Percentiles rank a stretch among this genome's conserved stretches.
Conservation (phyloP, 2,329 filamentous ascomycete genomes). For the Trichoderma sp. region DNA sequence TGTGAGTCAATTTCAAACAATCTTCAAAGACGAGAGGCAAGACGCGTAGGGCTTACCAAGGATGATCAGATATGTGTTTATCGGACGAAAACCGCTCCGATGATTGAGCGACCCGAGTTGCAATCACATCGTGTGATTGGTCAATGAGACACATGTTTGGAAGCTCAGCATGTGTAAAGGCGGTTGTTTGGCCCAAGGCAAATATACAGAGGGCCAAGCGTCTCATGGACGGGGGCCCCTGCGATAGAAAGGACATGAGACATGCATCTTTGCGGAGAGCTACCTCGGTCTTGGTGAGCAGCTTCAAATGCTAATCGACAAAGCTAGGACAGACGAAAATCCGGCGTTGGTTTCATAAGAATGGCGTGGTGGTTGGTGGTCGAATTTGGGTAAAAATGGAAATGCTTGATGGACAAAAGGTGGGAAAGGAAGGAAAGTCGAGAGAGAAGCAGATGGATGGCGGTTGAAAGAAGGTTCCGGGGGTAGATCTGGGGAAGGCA, state of each 20-base stretch:
- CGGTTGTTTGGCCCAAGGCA: neutral
- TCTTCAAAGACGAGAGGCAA: neutral
- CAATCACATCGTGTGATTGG: slow-evolving; percentile 1
- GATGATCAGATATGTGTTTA: slow-evolving; percentile 60
- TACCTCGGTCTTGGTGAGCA: neutral
- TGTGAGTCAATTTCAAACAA: slow-evolving; percentile 50
- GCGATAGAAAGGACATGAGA: neutral
- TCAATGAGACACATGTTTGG: neutral
- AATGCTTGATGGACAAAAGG: neutral
- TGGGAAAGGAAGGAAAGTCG: slow-evolving; percentile 14
- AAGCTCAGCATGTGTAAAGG: neutral
- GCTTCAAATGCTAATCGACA: neutral
- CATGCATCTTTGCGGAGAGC: neutral
- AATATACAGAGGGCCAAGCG: neutral
- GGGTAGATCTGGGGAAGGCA: slow-evolving; percentile 25
- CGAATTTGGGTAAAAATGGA: neutral
- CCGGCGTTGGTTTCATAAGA: neutral
- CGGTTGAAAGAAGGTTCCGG: slow-evolving; percentile 30
- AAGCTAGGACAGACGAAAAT: neutral
- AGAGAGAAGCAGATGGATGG: neutral
- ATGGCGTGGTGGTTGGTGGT: neutral
- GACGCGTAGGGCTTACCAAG: slow-evolving; percentile 22
- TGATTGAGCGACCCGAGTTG: neutral
- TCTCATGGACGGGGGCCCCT: neutral
- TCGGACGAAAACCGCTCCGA: slow-evolving; percentile 56